Percentiles rank a stretch among this genome's conserved stretches.
Evolutionary conservation across 768 basidiomycete genomes (phyloP).

Genomic region (Leccinum subtestaceum): DNA sequence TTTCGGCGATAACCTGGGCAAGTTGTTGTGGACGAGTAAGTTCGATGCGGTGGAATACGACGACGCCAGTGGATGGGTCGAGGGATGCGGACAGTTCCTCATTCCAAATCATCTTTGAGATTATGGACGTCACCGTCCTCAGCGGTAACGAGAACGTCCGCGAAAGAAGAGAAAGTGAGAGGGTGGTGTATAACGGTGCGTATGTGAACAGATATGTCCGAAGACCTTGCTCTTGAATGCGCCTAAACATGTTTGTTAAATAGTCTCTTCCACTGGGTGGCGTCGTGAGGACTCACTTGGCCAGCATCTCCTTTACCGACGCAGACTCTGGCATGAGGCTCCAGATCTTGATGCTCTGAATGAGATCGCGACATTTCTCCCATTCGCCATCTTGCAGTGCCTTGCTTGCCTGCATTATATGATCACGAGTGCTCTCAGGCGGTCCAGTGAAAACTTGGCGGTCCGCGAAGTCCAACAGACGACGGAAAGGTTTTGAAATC

Average conservation of each 20-base stretch:
- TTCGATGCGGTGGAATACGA: conserved; percentile 93
- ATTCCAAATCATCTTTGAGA: conserved; percentile 98
- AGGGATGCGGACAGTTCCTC: conserved; percentile 92
- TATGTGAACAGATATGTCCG: conserved; percentile 97
- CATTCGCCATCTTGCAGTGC: conserved; percentile 96
- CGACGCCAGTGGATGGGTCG: conserved; percentile 85
- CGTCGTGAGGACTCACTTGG: conserved; percentile 55
- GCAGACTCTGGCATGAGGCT: conserved; percentile 88
- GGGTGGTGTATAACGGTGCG: conserved; percentile 86
- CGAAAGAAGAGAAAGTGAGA: conserved; percentile 85
- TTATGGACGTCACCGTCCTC: conserved; percentile 73
- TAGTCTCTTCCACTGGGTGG: neutral
- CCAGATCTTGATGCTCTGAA: conserved; percentile 98
- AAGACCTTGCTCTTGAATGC: conserved; percentile 97
- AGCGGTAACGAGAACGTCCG: conserved; percentile 83
- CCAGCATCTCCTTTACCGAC: conserved; percentile 91
- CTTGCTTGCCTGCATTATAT: conserved; percentile 99
- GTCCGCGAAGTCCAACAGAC: conserved; percentile 93
- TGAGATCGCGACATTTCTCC: conserved; percentile 91
- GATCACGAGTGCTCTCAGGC: conserved; percentile 97
- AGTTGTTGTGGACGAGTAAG: conserved; percentile 85
- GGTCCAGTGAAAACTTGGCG: conserved; percentile 97
- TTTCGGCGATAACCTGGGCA: conserved; percentile 86
- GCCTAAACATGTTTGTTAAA: conserved; percentile 45
- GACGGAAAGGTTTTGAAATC: conserved; percentile 95